Base-by-base conservation (phyloP, 1,284 basidiomycete genomes). In the Phellinidium pouzarii region DNA sequence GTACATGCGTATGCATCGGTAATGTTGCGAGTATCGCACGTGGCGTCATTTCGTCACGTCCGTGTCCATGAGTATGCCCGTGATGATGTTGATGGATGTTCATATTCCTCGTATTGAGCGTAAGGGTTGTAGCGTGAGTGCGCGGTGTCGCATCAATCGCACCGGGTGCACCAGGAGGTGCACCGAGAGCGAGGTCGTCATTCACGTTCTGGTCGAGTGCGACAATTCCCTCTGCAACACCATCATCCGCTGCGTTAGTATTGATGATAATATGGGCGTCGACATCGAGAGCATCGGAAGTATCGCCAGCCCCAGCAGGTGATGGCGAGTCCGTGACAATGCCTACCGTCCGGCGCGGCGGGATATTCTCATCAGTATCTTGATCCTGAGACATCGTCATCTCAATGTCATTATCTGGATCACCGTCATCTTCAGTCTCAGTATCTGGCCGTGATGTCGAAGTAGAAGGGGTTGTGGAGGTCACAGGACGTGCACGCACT, bases 111-210 rank as follows among this genome's bases (percentile, higher is more conserved):
- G 49, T 55, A 23, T 49, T 48, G 20, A 55, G 44, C 22, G 55
- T 57, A 12, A 57, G 43, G 6, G 51, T 59, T 2, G 68, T 61
- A n/a, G 68, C 63, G 3, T 60, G 63, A 5, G 74, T 69, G 14
- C 75, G 66, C 4, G 73, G 74, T 2, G 72, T 74, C 22, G 65
- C 67, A 51, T 74, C 71, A 44, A 86, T 73, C 0, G 87, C 87
- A 45, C 87, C 87, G 2, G 87, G 87, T 1, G 87, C 87, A 34
- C 87, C 87, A 7, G 87, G 87, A 7, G 87, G 87, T 0, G 87
- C 87, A 50, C 87, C 87, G 86, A 90, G 89, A 8, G 87, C 87
- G 58, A 90, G 83, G 64, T 90, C 87, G 56, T 90, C 87, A 60
- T 90, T 66, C 4, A 57, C 55, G 17, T 57, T 80, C 41, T 76